phyloP scores from a whole-genome alignment of 2,329 filamentous ascomycete species.

The Colletotrichum neosansevieriae region DNA sequence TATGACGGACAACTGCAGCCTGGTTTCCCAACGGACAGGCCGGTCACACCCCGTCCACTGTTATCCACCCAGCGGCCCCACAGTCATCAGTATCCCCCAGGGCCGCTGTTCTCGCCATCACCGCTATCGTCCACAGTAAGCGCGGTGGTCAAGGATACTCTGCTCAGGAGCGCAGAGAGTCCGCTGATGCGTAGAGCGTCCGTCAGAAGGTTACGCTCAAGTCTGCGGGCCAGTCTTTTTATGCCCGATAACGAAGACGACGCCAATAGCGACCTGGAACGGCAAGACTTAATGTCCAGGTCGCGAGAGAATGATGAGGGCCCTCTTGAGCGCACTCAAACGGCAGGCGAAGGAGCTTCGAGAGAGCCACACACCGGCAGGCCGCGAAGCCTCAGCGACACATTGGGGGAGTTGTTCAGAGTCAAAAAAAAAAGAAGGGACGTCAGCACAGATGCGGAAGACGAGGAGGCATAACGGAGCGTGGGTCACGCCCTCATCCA shows the following conservation, averaged over 20 bases:
- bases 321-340: constrained; percentile 31
- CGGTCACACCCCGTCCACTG: constrained; percentile 40
- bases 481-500: too few relatives aligned
- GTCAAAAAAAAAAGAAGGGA: constrained; percentile 48
- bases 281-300: constrained; percentile 9
- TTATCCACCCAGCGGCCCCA: constrained; percentile 47
- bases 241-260: constrained; percentile 60
- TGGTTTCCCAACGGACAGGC: constrained; percentile 39
- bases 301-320: constrained; percentile 9
- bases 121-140: constrained; percentile 71
- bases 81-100: constrained; percentile 55
- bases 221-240: constrained; percentile 67
- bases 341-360: constrained; percentile 30
- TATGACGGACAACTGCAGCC: constrained; percentile 46
- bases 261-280: constrained; percentile 39
- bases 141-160: constrained; percentile 67
- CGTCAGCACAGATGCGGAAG: constrained; percentile 41
- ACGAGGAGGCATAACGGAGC: constrained; percentile 24
- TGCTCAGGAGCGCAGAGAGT: constrained; percentile 60
- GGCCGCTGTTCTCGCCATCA: constrained; percentile 69
- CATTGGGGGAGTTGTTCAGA: constrained; percentile 55
- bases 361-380: constrained; percentile 44
- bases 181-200: constrained; percentile 57
- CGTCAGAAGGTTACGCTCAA: constrained; percentile 60
- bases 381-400: constrained; percentile 57